Base-by-base conservation (phyloP, 140 eudicot species). In the Erigeron philadelphicus region DNA sequence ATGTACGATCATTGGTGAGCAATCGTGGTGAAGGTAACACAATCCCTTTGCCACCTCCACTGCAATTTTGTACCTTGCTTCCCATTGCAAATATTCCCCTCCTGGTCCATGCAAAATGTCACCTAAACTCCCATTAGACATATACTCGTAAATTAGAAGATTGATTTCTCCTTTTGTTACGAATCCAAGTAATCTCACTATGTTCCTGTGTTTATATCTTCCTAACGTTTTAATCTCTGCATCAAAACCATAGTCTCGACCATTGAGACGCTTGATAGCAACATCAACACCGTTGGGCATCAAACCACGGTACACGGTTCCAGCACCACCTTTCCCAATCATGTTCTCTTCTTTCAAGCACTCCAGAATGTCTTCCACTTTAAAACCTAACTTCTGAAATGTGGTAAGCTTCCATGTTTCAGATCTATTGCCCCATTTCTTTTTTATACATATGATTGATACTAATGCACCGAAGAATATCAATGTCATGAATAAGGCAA, bases 301-400 rank as follows among this genome's bases (percentile, higher is more conserved):
- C n/a, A n/a, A n/a, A n/a, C n/a, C n/a, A n/a, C n/a, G n/a, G n/a
- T n/a, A n/a, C n/a, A n/a, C n/a, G n/a, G n/a, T n/a, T n/a, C n/a
- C n/a, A n/a, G 87, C 87, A 15, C 87, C 90, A 8, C 90, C 90
- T 74, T 75, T 82, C 9, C 90, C 90, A 25, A 85, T 85, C 0
- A 85, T 56, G 60, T 81, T 82, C 70, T 80, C 85, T 50, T 85
- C 87, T 38, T 70, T 77, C 43, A 85, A 68, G 46, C 83, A 79
- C 4, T 71, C 71, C 0, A 82, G 43, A 0, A 85, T 78, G 6
- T 85, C 90, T 4, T 85, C 85, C 0, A 72, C 83, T 70, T 77
- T 82, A 71, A 85, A 85, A 23, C 80, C 83, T 16, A 79, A 17
- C 80, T 65, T n/a, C 58, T 79, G 84, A 5, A 79, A 79, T 47